Base-by-base conservation (phyloP, 164 flowering plant genomes). In the Umbilicus rupestris region DNA sequence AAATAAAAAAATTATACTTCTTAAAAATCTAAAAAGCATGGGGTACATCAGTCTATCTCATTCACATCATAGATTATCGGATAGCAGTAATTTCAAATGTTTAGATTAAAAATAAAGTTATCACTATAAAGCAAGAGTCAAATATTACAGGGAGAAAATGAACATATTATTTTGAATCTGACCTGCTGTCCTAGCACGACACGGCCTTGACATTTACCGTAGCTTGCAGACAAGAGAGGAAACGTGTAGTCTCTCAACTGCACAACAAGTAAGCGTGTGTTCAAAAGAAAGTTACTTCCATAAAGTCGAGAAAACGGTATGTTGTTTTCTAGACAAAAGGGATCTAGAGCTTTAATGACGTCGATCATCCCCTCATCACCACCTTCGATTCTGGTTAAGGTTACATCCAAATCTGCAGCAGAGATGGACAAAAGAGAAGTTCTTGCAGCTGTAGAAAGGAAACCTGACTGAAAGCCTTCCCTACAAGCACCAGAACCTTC, bases 181-280 rank as follows among this genome's bases (percentile, higher is more conserved):
- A 94, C 99, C 97, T 95, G 99, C 72, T 95, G 99, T 60, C 97
- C 99, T 19, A 95, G 76, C 70, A 95, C 83, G 64, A 95, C 39
- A 64, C 96, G 77, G 42, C 99, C 99, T 78, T 95, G 86, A 78
- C 97, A 95, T 82, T 78, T 87, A 68, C 96, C 99, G 74, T 70
- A 68, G 69, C 81, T 79, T 17, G 81, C 92, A 69, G 85, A 86
- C 67, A 92, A 69, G 37, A 95, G 75, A 67, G 99, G 99, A 73
- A 72, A 83, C 52, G 92, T 79, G 73, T 89, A 95, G 75, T 95
- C 72, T 76, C 99, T 82, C 69, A 95, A 67, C 75, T 76, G 83
- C 77, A 74, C 92, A 68, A 72, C 83, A 71, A 95, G 86, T 70
- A 88, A 81, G 29, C 87, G 87, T 45, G 97, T 70, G 52, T 67